Evolutionary conservation across 179 eudicot genomes (phyloP).

Genomic region (Actinidia arguta): DNA sequence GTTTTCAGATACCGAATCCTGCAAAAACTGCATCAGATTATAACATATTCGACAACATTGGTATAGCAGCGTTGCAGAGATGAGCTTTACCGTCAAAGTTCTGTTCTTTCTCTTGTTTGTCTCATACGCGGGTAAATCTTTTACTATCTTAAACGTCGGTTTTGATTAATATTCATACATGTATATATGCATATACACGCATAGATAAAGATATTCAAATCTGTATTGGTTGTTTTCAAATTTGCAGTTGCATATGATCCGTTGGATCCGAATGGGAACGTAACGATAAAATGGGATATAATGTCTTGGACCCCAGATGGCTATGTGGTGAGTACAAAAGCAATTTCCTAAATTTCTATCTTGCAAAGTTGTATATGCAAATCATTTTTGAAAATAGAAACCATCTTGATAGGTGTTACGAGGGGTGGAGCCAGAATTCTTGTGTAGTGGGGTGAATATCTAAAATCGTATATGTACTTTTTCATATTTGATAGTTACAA

Average conservation of each 20-base stretch:
- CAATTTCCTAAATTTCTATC: not conserved
- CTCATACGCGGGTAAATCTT: conserved; percentile 32
- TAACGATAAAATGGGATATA: conserved; percentile 84
- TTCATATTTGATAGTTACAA: too few species aligned
- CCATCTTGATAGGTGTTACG: too few species aligned
- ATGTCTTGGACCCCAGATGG: conserved; percentile 90
- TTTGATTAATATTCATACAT: not conserved
- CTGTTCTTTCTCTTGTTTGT: conserved; percentile 27
- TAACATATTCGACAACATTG: not conserved
- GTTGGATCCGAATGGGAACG: conserved; percentile 82
- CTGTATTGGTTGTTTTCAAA: not conserved
- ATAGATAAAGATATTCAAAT: too few species aligned
- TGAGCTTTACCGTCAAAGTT: conserved; percentile 26
- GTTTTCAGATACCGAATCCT: not conserved
- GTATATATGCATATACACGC: not conserved
- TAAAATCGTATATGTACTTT: too few species aligned
- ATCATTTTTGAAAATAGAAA: too few species aligned
- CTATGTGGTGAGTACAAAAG: conserved; percentile 55
- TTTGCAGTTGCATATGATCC: conserved; percentile 82
- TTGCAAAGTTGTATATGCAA: too few species aligned
- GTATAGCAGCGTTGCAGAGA: conserved; percentile 15
- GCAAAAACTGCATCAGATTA: not conserved
- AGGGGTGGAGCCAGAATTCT: too few species aligned
- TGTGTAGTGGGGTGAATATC: too few species aligned
- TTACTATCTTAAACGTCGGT: not conserved